Conservation (phyloP, 176 grass and related monocot genomes). For the Elymus sibiricus region DNA sequence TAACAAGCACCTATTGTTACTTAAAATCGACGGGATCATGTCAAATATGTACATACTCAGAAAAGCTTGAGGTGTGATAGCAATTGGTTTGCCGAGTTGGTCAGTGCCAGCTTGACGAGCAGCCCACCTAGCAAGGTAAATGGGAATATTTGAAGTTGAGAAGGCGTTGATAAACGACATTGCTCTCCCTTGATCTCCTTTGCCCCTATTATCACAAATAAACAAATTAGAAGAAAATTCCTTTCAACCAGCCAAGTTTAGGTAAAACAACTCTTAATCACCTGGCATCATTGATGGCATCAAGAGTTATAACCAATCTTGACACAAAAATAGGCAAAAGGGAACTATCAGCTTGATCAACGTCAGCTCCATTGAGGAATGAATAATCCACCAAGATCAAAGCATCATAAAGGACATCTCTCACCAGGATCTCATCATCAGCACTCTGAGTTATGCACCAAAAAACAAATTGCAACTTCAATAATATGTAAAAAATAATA, state of each 20-base stretch:
- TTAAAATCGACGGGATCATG: slow-evolving; percentile 7
- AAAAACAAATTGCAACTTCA: slow-evolving; percentile 18
- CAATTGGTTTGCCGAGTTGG: slow-evolving; percentile 59
- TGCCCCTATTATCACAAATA: slow-evolving; percentile 62
- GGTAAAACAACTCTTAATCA: slow-evolving; percentile 32
- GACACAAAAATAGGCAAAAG: slow-evolving; percentile 57
- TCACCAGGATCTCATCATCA: slow-evolving; percentile 71
- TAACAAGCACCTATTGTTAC: background rate
- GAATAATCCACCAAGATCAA: slow-evolving; percentile 94
- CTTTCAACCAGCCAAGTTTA: background rate
- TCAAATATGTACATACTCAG: slow-evolving; percentile 62
- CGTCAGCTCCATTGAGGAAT: slow-evolving; percentile 61
- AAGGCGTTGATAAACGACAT: slow-evolving; percentile 79
- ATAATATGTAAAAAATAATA: slow-evolving; percentile 22
- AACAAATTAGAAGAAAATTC: slow-evolving; percentile 34
- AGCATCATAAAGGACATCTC: slow-evolving; percentile 86
- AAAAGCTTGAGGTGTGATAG: slow-evolving; percentile 75
- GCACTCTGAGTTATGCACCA: slow-evolving; percentile 50
- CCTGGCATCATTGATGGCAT: slow-evolving; percentile 79
- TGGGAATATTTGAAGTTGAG: slow-evolving; percentile 67
- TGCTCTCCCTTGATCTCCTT: slow-evolving; percentile 79
- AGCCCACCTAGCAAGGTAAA: slow-evolving; percentile 65
- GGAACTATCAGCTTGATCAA: slow-evolving; percentile 60
- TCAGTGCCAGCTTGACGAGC: slow-evolving; percentile 38
- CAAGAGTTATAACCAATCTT: slow-evolving; percentile 81